These are phyloP conservation scores for Mycosarcoma maydis DNA, from an alignment of 1,284 basidiomycete genomes.

Conservation along the genomic window DNA sequence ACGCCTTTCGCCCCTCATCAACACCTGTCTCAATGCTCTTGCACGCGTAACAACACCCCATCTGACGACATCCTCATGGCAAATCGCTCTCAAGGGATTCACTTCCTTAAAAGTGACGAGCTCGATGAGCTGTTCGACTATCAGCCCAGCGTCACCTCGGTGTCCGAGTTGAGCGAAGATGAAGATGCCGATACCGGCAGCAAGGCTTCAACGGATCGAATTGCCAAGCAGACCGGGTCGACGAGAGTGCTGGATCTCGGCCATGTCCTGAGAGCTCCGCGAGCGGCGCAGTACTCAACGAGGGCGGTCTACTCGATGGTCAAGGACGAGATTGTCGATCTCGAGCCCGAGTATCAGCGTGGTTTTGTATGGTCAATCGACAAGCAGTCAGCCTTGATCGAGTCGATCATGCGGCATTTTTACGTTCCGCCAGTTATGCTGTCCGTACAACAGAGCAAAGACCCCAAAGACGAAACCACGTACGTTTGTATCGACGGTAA, in stretches of 20 bases:
- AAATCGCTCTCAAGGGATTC: not conserved
- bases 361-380: constrained; percentile 47
- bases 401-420: constrained; percentile 53
- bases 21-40: too few relatives aligned
- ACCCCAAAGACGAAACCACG: constrained; percentile 5
- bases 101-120: constrained; percentile 16
- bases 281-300: constrained; percentile 33
- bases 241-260: constrained; percentile 51
- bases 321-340: constrained; percentile 40
- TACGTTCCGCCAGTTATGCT: constrained; percentile 56
- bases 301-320: constrained; percentile 30
- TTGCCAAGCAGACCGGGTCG: constrained; percentile 25
- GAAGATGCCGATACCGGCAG: constrained; percentile 16
- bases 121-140: constrained; percentile 43
- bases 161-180: constrained; percentile 15
- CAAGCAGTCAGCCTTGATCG: constrained; percentile 55
- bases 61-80: not conserved
- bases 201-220: not conserved
- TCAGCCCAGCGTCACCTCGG: constrained; percentile 4
- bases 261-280: constrained; percentile 27
- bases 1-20: too few relatives aligned
- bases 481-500: constrained; percentile 59
- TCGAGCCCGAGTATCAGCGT: constrained; percentile 57
- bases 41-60: too few relatives aligned
- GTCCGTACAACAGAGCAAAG: constrained; percentile 17